Base-by-base conservation (phyloP, 495 filamentous ascomycete species). In the Mytilinidion resinicola region DNA sequence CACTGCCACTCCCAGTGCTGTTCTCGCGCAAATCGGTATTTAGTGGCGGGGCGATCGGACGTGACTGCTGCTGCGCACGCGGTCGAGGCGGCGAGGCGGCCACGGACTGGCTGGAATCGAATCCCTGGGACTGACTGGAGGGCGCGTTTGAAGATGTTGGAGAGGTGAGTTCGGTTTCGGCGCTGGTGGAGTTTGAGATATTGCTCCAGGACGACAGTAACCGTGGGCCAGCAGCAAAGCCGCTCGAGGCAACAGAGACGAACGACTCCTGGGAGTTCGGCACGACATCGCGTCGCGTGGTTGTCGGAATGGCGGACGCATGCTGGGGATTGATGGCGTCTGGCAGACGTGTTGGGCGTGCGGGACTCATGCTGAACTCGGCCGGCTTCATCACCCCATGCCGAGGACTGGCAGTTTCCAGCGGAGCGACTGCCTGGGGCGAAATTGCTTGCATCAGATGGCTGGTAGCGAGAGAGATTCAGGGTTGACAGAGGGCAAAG, bases 201-300 rank as follows among this genome's bases (percentile, higher is more conserved):
- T 67, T 67, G 54, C 64, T 67, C 42, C 48, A 55, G 9, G 60
- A 63, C 20, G 53, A 53, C 9, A 53, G 50, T 37, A 63, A 19
- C 12, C 33, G 52, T 17, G 60, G 60, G 30, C 37, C 57, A 37
- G 53, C 17, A 17, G 30, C 57, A 36, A 48, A 58, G 25, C 60
- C 57, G 9, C 56, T 58, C 6, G 57, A 50, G 2, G 51, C 37
- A 14, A 43, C 37, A 14, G 64, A 67, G 14, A 67, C 38, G 17
- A 39, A 60, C 1, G 64, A 67, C 50, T 67, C 64, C 47, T 67
- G 64, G 36, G 64, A 67, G 39, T 57, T 56, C 9, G 59, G 63
- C 43, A 59, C 46, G 14, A 9, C 21, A 14, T 49, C 46, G 46
- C 46, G 17, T 49, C 33, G 17, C 19, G 7, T 49, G 20, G 46